Percentiles rank a stretch among this genome's conserved stretches.
These are phyloP conservation scores for Lachnellula cervina DNA, from an alignment of 2,329 filamentous ascomycete genomes.

Conservation along the genomic window DNA sequence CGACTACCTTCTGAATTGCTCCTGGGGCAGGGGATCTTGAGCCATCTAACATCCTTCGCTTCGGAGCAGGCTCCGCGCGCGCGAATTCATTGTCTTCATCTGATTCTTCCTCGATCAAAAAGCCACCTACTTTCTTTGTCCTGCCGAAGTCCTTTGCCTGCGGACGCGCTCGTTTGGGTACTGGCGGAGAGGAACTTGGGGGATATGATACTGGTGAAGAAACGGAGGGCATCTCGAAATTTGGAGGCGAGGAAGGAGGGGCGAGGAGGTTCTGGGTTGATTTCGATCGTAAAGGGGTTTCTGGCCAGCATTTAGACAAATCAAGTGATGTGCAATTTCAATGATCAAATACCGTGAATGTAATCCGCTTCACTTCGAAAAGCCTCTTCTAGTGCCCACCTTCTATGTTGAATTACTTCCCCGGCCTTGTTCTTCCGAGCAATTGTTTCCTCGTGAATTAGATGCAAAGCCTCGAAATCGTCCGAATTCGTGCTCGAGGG, in stretches of 20 bases:
- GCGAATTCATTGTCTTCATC: conserved; percentile 33
- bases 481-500: conserved; percentile 35
- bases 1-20: neutral
- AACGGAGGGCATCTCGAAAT: conserved; percentile 48
- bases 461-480: conserved; percentile 42
- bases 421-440: conserved; percentile 38
- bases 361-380: conserved; percentile 46
- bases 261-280: conserved; percentile 1
- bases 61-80: conserved; percentile 35
- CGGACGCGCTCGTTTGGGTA: conserved; percentile 35
- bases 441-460: conserved; percentile 37
- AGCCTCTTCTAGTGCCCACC: conserved; percentile 41
- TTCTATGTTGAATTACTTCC: conserved; percentile 47
- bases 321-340: neutral
- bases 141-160: conserved; percentile 30
- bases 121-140: conserved; percentile 38
- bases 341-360: conserved; percentile 22
- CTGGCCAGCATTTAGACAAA: conserved; percentile 15
- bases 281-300: conserved; percentile 21
- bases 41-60: conserved; percentile 40
- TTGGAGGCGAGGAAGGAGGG: conserved; percentile 35
- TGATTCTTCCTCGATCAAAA: conserved; percentile 41
- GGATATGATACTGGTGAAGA: conserved; percentile 51
- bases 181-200: conserved; percentile 26
- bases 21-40: conserved; percentile 15